Base-by-base conservation (phyloP, 164 flowering plant species). In the Houttuynia cordata region DNA sequence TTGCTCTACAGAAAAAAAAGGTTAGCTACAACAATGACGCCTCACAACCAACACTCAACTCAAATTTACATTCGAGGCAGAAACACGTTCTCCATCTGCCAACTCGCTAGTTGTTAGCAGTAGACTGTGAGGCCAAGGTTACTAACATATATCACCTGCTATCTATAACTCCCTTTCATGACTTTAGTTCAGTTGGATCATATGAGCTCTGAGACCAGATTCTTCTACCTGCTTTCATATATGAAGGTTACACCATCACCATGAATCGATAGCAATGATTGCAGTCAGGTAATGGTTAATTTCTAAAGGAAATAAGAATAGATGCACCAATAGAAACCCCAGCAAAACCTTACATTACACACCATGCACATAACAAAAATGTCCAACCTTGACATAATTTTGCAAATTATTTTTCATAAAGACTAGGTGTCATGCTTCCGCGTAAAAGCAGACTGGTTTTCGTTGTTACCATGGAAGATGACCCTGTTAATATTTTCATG, bases 211-310 rank as follows among this genome's bases (percentile, higher is more conserved):
- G 37, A 82, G 78, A 73, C 92, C 85, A 72, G 69, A 67, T 69
- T 88, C 96, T 62, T 83, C 82, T 21, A 79, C 83, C 97, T 91
- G 87, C 42, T n/a, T 0, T 52, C n/a, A 17, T n/a, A 10, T 23
- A 52, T n/a, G 23, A 12, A 51, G 51, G 37, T 30, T 30, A 19
- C 39, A 53, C n/a, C 63, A 60, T 21, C 23, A 52, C 19, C 5
- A 24, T 10, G 5, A 25, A 21, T 10, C 15, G 22, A 14, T 21
- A 49, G 19, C 19, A 25, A 49, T n/a, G 22, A 8, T 15, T 56
- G 23, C 14, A 21, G 10, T 15, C 24, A 23, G 1, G 40, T 56
- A 15, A 23, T 10, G 24, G 40, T 8, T 56, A 10, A 15, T 17
- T 56, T 1, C 14, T 24, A 21, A n/a, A 18, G 18, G 55, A 30